These are phyloP conservation scores for Chernovozyma sophiae-reginae DNA, from an alignment of 1,139 yeast genomes.

Conservation along the genomic window DNA sequence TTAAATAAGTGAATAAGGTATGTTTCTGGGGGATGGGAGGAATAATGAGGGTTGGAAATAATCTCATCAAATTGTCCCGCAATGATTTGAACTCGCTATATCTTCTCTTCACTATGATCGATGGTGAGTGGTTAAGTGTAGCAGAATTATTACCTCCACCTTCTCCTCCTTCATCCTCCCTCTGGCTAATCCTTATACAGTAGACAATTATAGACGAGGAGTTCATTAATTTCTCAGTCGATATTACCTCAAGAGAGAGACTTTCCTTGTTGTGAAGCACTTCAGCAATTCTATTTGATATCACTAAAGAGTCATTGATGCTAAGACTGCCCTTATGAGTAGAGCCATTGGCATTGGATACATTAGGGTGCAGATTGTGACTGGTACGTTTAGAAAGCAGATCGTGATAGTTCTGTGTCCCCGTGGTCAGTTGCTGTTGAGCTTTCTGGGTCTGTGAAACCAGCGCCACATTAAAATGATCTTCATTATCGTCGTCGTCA, in stretches of 20 bases:
- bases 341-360: neutral
- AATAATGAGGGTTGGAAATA: conserved; percentile 48
- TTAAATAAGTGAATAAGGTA: conserved; percentile 39
- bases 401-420: neutral
- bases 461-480: neutral
- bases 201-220: conserved; percentile 38
- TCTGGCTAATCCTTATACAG: conserved; percentile 27
- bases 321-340: conserved; percentile 12
- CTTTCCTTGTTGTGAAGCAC: conserved; percentile 24
- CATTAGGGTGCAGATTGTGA: too few species aligned
- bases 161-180: conserved; percentile 5
- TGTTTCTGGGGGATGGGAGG: conserved; percentile 63
- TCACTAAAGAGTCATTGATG: conserved; percentile 34
- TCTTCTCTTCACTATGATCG: conserved; percentile 42
- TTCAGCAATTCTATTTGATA: conserved; percentile 33
- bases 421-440: neutral
- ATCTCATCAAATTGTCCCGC: conserved; percentile 38
- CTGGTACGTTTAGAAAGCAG: neutral
- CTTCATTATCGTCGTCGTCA: neutral
- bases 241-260: conserved; percentile 24
- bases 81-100: conserved; percentile 55
- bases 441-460: neutral
- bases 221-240: conserved; percentile 35
- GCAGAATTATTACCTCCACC: conserved; percentile 9
- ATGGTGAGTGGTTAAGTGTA: conserved; percentile 5